phyloP scores from a whole-genome alignment of 495 filamentous ascomycete genomes.

The Ascobolus immersus region DNA sequence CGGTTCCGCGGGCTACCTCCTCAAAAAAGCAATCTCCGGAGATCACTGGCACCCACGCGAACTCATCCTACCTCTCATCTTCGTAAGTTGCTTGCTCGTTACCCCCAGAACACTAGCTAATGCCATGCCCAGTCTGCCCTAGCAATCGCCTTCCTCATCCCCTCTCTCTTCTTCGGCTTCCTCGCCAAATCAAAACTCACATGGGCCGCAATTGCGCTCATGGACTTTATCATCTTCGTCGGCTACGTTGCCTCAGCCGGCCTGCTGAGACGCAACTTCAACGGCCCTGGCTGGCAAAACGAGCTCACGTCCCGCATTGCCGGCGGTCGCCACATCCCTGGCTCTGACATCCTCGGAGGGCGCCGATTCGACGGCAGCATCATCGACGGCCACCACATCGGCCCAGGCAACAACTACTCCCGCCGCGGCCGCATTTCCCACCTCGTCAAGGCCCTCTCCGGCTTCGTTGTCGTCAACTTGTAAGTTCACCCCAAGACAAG shows the following conservation, averaged over 20 bases:
- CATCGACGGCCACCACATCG: too few species aligned
- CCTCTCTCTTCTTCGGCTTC: conserved; percentile 12
- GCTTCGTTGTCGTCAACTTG: too few species aligned
- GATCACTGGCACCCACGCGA: conserved; percentile 1
- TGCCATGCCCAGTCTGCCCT: too few species aligned
- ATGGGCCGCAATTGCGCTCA: conserved; percentile 9
- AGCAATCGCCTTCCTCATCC: conserved; percentile 6
- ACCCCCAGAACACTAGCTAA: too few species aligned
- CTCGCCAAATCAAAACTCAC: conserved; percentile 10
- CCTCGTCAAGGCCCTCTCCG: too few species aligned
- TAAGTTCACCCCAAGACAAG: too few species aligned
- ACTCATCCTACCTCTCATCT: conserved; percentile 10
- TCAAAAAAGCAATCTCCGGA: conserved; percentile 8
- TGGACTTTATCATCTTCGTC: conserved; percentile 13
- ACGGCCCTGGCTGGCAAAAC: conserved; percentile 1
- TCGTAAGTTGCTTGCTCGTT: too few species aligned
- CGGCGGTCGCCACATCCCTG: too few species aligned
- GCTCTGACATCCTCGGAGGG: too few species aligned
- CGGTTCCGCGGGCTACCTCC: conserved; percentile 11
- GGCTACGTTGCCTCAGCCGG: conserved; percentile 12
- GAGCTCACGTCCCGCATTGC: conserved; percentile 4
- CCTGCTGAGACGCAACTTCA: conserved; percentile 12
- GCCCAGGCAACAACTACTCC: too few species aligned
- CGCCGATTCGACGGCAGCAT: too few species aligned
- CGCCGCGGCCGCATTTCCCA: too few species aligned